These are phyloP conservation scores for Yamadazyma blattariae DNA, from an alignment of 1,139 yeast genomes.

Conservation along the genomic window DNA sequence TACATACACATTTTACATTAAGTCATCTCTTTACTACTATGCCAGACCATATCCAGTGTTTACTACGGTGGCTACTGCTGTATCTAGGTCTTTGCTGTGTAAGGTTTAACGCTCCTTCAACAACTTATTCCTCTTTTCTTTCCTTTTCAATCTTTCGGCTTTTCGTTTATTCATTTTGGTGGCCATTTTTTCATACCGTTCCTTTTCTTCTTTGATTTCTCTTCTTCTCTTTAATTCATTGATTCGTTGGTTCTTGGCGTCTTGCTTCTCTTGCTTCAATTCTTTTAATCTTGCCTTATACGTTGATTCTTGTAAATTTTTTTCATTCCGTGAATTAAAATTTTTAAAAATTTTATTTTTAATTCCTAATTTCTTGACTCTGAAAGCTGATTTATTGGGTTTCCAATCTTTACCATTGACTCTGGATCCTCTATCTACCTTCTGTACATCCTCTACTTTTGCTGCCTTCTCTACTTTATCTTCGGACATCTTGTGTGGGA, in stretches of 20 bases:
- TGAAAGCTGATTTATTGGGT: conserved; percentile 48
- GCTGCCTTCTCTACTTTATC: no score
- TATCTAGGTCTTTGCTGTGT: not conserved
- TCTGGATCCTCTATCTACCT: conserved; percentile 37
- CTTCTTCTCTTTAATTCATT: conserved; percentile 60
- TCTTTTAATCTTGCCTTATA: conserved; percentile 54
- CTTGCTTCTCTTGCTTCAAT: conserved; percentile 60
- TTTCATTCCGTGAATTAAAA: conserved; percentile 32
- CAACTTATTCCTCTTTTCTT: conserved; percentile 78
- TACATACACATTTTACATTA: no score
- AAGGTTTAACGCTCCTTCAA: conserved; percentile 57
- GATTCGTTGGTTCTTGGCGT: conserved; percentile 46
- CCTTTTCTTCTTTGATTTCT: conserved; percentile 70
- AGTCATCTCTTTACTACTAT: no score
- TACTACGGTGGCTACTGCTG: not conserved
- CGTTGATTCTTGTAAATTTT: conserved; percentile 39
- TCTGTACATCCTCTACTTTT: not conserved
- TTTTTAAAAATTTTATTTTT: conserved; percentile 15
- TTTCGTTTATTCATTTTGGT: conserved; percentile 75
- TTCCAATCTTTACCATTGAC: conserved; percentile 61
- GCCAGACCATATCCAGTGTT: no score
- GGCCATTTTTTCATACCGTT: conserved; percentile 68
- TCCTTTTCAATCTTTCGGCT: conserved; percentile 74
- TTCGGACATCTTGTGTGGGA: no score
- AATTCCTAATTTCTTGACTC: conserved; percentile 36